phyloP scores from a whole-genome alignment of 139 green algal species.

The Chlamydomonas schloesseri region DNA sequence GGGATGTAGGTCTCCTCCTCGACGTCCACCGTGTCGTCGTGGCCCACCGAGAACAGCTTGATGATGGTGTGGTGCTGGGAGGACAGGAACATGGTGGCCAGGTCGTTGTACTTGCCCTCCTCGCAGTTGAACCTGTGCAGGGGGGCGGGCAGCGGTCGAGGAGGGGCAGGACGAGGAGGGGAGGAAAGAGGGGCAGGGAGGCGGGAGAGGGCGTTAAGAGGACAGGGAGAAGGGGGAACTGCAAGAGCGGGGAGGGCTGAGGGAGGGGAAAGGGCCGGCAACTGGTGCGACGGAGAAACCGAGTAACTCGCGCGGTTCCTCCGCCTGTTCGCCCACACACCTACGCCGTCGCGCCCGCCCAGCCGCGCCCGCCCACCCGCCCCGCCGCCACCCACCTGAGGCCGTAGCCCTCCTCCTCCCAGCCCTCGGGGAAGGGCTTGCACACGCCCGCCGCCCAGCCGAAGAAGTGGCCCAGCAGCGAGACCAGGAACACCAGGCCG shows the following conservation, averaged over 20 bases:
- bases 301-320: too few species aligned
- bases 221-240: too few species aligned
- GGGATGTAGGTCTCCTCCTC: neutral
- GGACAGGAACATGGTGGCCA: conserved; percentile 86
- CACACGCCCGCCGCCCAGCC: conserved; percentile 58
- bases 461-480: conserved; percentile 68
- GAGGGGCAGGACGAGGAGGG: neutral
- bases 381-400: conserved; percentile 8
- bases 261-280: too few species aligned
- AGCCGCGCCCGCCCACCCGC: neutral
- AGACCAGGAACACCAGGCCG: conserved; percentile 63
- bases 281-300: too few species aligned
- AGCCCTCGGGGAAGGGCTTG: conserved; percentile 54
- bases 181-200: too few species aligned
- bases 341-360: too few species aligned
- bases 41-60: conserved; percentile 76
- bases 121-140: conserved; percentile 49
- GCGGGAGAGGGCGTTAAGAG: too few species aligned
- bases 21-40: neutral
- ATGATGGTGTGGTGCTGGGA: conserved; percentile 80
- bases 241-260: too few species aligned
- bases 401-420: conserved; percentile 62
- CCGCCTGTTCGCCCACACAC: too few species aligned
- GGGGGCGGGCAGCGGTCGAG: neutral
- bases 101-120: conserved; percentile 86